Evolutionary conservation across 371 early-diverging fungal genomes (phyloP).

Genomic region (Dinochytrium kinnereticum): DNA sequence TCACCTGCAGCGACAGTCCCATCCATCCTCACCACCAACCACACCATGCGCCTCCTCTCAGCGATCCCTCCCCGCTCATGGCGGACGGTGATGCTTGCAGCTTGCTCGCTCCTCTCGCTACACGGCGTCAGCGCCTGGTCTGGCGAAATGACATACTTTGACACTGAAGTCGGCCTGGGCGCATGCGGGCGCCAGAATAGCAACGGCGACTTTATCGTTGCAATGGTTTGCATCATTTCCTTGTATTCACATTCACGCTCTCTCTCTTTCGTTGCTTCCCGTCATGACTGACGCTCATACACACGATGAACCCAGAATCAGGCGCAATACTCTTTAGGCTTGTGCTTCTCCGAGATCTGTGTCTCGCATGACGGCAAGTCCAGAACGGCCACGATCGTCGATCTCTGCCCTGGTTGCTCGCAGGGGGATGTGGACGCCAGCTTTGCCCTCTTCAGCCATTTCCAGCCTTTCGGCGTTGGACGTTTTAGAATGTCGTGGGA

Average conservation of each 20-base stretch:
- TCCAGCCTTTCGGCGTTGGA: background rate
- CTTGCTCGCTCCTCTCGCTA: background rate
- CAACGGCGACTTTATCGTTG: background rate
- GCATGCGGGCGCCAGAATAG: background rate
- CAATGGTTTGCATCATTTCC: background rate
- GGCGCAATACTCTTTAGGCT: background rate
- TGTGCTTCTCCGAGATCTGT: conserved; percentile 1
- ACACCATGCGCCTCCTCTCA: too few relatives aligned
- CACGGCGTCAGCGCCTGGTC: background rate
- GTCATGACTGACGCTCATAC: too few relatives aligned
- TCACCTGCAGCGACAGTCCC: too few relatives aligned
- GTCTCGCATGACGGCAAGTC: background rate
- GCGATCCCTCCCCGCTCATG: too few relatives aligned
- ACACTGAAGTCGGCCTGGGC: background rate
- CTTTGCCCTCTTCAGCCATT: background rate
- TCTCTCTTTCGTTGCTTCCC: background rate
- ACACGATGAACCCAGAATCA: background rate
- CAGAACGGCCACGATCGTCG: conserved; percentile 4
- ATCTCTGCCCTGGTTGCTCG: conserved; percentile 9
- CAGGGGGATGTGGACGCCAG: background rate
- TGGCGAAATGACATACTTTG: background rate
- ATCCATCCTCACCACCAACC: too few relatives aligned
- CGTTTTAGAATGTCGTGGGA: background rate
- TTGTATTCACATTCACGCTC: background rate
- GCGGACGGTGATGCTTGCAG: too few relatives aligned